A percentile compares a stretch with the other conserved stretches of the same genome.
These are phyloP conservation scores for Brassica carinata DNA, from an alignment of 345 rosid species.

Conservation along the genomic window DNA sequence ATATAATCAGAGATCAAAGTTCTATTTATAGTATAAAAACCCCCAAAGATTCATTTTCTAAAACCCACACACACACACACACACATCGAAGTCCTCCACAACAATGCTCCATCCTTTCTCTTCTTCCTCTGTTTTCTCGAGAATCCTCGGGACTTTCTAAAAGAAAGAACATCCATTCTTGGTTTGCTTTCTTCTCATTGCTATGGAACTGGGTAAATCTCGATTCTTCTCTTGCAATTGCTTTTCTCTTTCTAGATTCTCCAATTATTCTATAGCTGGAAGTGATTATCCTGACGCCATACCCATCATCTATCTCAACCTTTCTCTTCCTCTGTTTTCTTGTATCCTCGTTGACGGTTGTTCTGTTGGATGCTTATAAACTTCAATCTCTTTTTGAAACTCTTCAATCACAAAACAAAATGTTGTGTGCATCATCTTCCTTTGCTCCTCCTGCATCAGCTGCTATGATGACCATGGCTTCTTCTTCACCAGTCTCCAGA, in stretches of 20 bases:
- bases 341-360: neutral
- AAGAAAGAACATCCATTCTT: neutral
- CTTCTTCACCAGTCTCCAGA: conserved; percentile 34
- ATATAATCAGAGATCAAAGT: conserved; percentile 19
- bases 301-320: conserved; percentile 28
- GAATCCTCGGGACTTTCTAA: conserved; percentile 2
- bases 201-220: conserved; percentile 60
- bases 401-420: conserved; percentile 11
- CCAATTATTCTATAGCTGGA: conserved; percentile 43
- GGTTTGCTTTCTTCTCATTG: conserved; percentile 3
- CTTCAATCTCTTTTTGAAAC: neutral
- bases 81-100: conserved; percentile 10
- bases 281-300: conserved; percentile 51
- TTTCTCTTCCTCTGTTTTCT: conserved; percentile 6
- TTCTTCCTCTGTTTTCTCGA: conserved; percentile 31
- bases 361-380: conserved; percentile 27
- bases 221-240: conserved; percentile 35
- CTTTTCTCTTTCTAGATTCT: conserved; percentile 28
- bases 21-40: conserved; percentile 23
- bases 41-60: conserved; percentile 23
- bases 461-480: conserved; percentile 38
- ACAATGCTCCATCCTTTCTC: conserved; percentile 38
- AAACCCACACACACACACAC: neutral
- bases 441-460: conserved; percentile 32
- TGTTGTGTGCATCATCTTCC: conserved; percentile 44